Evolutionary conservation across 2,329 filamentous ascomycete genomes (phyloP).

Genomic region (Cladophialophora carrionii): DNA sequence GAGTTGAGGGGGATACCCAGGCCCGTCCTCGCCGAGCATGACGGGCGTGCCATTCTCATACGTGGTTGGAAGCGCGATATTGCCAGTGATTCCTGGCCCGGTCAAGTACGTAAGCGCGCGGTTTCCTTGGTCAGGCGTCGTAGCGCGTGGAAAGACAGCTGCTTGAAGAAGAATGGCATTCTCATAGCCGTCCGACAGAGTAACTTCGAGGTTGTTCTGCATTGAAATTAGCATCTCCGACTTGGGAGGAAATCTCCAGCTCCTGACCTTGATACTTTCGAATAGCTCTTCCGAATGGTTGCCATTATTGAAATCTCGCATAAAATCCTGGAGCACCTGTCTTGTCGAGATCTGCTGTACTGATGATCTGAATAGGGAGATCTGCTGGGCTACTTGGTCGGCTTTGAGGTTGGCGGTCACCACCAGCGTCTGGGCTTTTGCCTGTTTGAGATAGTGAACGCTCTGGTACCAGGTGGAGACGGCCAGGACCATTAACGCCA

Average conservation of each 20-base stretch:
- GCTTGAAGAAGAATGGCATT: conserved; percentile 65
- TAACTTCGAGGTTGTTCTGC: conserved; percentile 61
- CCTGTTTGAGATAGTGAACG: conserved; percentile 8
- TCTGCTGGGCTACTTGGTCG: conserved; percentile 74
- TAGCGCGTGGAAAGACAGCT: conserved; percentile 69
- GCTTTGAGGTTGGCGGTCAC: conserved; percentile 85
- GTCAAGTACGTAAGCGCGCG: conserved; percentile 64
- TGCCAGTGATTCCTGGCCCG: conserved; percentile 47
- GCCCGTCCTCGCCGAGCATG: conserved; percentile 61
- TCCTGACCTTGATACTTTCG: conserved; percentile 21
- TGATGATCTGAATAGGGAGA: conserved; percentile 75
- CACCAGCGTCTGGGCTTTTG: conserved; percentile 63
- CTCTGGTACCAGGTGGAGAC: conserved; percentile 56
- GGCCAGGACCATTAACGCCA: conserved; percentile 74
- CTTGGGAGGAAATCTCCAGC: too few species aligned
- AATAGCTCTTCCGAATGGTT: conserved; percentile 52
- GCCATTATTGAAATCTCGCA: conserved; percentile 53
- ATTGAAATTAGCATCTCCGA: conserved; percentile 2
- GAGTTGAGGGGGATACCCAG: conserved; percentile 70
- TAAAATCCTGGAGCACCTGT: conserved; percentile 56
- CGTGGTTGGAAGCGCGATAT: conserved; percentile 62
- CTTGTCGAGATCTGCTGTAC: conserved; percentile 71
- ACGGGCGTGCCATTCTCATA: conserved; percentile 62
- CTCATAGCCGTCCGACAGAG: conserved; percentile 63
- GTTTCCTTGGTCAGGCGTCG: conserved; percentile 58